These are phyloP conservation scores for Cladorrhinum samala DNA, from an alignment of 495 filamentous ascomycete species.

Conservation along the genomic window DNA sequence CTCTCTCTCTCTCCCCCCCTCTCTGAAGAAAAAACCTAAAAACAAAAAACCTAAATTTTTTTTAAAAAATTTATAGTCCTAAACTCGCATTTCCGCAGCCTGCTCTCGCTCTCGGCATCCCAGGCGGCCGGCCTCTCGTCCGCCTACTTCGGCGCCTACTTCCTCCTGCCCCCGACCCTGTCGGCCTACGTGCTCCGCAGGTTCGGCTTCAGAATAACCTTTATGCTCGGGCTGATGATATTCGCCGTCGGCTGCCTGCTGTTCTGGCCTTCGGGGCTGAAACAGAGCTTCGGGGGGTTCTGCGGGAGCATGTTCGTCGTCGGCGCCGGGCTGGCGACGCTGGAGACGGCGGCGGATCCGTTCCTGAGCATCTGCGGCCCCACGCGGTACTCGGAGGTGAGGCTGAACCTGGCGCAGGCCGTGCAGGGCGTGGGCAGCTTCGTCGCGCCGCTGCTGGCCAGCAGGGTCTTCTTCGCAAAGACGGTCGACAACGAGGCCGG, in stretches of 20 bases:
- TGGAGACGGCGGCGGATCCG: slow-evolving; percentile 67
- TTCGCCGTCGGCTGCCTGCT: slow-evolving; percentile 55
- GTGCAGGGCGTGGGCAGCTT: slow-evolving; percentile 60
- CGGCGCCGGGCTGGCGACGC: slow-evolving; percentile 59
- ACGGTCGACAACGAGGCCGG: slow-evolving; percentile 43
- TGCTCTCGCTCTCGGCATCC: slow-evolving; percentile 27
- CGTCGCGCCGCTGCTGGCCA: slow-evolving; percentile 59
- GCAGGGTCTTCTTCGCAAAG: slow-evolving; percentile 59
- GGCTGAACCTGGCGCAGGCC: slow-evolving; percentile 59
- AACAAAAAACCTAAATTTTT: not conserved
- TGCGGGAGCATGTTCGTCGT: slow-evolving; percentile 65
- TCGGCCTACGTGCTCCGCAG: slow-evolving; percentile 54
- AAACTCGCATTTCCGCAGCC: slow-evolving; percentile 36
- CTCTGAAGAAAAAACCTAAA: too few species aligned
- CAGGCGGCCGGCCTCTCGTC: slow-evolving; percentile 32
- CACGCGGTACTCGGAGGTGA: slow-evolving; percentile 59
- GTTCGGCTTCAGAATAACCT: slow-evolving; percentile 55
- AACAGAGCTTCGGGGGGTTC: slow-evolving; percentile 62
- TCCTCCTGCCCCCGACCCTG: slow-evolving; percentile 48
- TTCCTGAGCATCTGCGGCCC: slow-evolving; percentile 54
- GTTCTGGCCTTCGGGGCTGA: slow-evolving; percentile 53
- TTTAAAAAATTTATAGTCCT: slow-evolving; percentile 9
- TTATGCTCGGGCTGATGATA: slow-evolving; percentile 50
- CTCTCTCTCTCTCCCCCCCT: not conserved
- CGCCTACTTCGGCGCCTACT: slow-evolving; percentile 46